Conservation (phyloP, 2,329 filamentous ascomycete genomes). For the Penicillium sp. region DNA sequence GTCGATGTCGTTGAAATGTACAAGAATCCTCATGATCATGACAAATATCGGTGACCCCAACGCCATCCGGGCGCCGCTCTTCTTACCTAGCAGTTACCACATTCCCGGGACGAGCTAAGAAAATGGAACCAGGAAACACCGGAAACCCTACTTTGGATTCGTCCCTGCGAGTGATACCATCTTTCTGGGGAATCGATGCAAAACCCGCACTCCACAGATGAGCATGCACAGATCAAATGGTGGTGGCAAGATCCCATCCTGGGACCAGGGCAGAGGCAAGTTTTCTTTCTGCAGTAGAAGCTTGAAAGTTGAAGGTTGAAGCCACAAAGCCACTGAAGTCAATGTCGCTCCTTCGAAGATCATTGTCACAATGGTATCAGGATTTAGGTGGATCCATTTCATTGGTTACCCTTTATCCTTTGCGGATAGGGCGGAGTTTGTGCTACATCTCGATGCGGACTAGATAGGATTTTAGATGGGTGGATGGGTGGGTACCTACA, state of each 20-base stretch:
- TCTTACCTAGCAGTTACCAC: neutral
- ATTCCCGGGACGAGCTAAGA: neutral
- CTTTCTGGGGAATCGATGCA: neutral
- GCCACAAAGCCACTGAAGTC: slow-evolving; percentile 1
- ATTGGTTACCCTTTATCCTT: neutral
- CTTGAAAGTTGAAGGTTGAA: neutral
- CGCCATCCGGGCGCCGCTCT: neutral
- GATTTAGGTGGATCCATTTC: neutral
- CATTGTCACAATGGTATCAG: neutral
- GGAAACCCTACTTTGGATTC: too few relatives aligned
- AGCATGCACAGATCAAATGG: neutral
- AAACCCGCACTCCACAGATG: neutral
- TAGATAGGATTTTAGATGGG: neutral
- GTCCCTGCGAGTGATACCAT: too few relatives aligned
- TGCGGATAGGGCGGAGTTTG: neutral
- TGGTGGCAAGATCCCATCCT: neutral
- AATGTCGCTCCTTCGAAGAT: neutral
- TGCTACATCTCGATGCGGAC: neutral
- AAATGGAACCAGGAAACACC: too few relatives aligned
- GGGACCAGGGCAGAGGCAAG: neutral
- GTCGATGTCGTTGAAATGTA: neutral
- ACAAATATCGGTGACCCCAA: neutral
- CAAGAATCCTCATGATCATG: neutral
- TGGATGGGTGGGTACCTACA: neutral
- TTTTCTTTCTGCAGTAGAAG: neutral